These are phyloP conservation scores for Fusarium redolens DNA, from an alignment of 2,329 filamentous ascomycete genomes.

Conservation along the genomic window DNA sequence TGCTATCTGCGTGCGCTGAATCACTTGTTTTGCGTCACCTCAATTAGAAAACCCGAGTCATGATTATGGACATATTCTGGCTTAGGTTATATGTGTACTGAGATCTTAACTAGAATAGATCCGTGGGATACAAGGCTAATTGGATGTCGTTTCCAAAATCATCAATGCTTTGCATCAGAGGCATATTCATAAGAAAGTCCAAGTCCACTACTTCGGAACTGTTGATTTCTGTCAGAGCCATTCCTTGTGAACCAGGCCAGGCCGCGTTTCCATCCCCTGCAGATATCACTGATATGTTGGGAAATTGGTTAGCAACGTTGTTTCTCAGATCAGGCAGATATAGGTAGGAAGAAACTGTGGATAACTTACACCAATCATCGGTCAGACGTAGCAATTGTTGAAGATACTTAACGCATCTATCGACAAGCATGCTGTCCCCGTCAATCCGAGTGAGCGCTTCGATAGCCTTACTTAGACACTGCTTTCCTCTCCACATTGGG, in stretches of 20 bases:
- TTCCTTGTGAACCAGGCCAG: not conserved
- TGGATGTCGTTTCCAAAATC: not conserved
- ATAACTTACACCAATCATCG: not conserved
- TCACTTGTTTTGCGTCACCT: not conserved
- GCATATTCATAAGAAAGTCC: not conserved
- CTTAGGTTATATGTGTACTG: fast-evolving
- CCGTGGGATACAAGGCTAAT: too few relatives aligned
- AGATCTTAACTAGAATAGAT: not conserved
- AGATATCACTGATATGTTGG: not conserved
- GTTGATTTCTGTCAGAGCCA: not conserved
- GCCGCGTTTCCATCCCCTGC: not conserved
- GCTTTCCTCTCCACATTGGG: not conserved
- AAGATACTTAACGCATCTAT: not conserved
- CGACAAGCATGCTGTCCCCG: not conserved
- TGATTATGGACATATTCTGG: not conserved
- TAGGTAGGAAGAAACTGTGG: not conserved
- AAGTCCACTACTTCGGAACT: not conserved
- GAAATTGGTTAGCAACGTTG: not conserved
- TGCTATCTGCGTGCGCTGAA: not conserved
- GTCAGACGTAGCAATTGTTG: not conserved
- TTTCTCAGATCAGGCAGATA: not conserved
- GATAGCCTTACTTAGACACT: not conserved
- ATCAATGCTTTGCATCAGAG: not conserved
- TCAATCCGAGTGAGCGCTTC: not conserved
- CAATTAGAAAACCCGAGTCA: fast-evolving